A percentile compares a stretch with the other conserved stretches of the same genome.
Conservation (phyloP, 371 early-diverging fungal species). For the Mucor saturninus region DNA sequence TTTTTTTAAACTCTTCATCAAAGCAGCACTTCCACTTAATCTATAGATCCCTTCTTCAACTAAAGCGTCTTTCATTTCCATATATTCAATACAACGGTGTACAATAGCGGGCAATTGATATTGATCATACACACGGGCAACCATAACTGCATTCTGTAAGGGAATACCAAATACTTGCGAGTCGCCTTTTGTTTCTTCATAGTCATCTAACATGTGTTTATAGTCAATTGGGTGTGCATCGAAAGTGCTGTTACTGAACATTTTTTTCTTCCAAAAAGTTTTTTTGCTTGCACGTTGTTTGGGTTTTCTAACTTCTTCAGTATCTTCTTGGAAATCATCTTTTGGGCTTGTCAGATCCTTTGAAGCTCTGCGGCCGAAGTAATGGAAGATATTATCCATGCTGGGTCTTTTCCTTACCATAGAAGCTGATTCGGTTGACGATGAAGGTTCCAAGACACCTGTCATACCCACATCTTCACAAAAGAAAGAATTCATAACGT, state of each 20-base stretch:
- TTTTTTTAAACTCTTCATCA: constrained; percentile 76
- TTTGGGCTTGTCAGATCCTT: not conserved
- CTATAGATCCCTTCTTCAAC: constrained; percentile 97
- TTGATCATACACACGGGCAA: constrained; percentile 68
- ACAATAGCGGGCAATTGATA: constrained; percentile 90
- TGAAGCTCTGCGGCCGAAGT: constrained; percentile 8
- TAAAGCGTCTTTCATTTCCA: constrained; percentile 81
- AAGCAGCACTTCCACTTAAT: constrained; percentile 77
- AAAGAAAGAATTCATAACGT: constrained; percentile 8
- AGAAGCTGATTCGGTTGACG: constrained; percentile 7
- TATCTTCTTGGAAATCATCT: constrained; percentile 9
- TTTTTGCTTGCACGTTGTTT: constrained; percentile 26
- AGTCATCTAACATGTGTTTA: constrained; percentile 6
- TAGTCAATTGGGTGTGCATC: constrained; percentile 11
- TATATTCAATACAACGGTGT: constrained; percentile 93
- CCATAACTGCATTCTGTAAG: constrained; percentile 67
- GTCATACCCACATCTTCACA: not conserved
- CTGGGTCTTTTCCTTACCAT: constrained; percentile 8
- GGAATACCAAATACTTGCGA: constrained; percentile 75
- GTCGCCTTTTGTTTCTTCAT: constrained; percentile 27
- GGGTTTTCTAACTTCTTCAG: constrained; percentile 17
- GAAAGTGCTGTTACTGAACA: constrained; percentile 8
- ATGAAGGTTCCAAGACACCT: constrained; percentile 15
- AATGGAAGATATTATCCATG: constrained; percentile 6
- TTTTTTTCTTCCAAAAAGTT: constrained; percentile 14